phyloP scores from a whole-genome alignment of 2,329 filamentous ascomycete genomes.

The Fonsecaea nubica region DNA sequence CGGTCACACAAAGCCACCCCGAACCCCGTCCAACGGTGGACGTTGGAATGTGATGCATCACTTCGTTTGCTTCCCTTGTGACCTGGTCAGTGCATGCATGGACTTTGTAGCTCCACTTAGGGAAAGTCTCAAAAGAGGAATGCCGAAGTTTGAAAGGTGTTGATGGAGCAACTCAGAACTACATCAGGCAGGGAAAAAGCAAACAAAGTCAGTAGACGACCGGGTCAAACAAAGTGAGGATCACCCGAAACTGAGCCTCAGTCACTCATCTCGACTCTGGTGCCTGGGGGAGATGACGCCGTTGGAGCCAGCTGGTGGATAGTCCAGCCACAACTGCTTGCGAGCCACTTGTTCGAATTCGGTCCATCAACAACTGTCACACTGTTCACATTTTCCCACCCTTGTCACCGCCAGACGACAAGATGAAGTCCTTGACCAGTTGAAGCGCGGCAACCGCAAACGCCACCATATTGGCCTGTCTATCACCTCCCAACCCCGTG shows the following conservation, averaged over 20 bases:
- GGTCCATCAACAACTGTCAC: background rate
- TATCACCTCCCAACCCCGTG: conserved; percentile 60
- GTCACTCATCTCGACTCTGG: background rate
- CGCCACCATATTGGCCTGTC: conserved; percentile 67
- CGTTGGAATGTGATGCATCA: conserved; percentile 12
- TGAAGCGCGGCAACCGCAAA: conserved; percentile 66
- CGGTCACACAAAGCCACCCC: conserved; percentile 5
- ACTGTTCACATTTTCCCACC: conserved; percentile 27
- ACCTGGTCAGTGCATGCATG: background rate
- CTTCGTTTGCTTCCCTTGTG: background rate
- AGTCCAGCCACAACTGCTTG: background rate
- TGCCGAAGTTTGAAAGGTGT: background rate
- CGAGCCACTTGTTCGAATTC: background rate
- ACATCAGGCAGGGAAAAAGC: background rate
- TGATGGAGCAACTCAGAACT: background rate
- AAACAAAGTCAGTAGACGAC: background rate
- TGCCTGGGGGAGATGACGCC: background rate
- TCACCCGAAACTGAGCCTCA: background rate
- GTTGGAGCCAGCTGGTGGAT: background rate
- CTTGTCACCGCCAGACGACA: conserved; percentile 30
- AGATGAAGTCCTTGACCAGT: conserved; percentile 64
- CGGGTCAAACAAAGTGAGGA: background rate
- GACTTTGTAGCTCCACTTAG: background rate
- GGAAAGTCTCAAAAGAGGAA: background rate
- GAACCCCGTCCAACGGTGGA: background rate